Evolutionary conservation across 148 eudicot species (phyloP), one percentile per base, ranked within the genome.

Genomic region (Euryodendron excelsum): DNA sequence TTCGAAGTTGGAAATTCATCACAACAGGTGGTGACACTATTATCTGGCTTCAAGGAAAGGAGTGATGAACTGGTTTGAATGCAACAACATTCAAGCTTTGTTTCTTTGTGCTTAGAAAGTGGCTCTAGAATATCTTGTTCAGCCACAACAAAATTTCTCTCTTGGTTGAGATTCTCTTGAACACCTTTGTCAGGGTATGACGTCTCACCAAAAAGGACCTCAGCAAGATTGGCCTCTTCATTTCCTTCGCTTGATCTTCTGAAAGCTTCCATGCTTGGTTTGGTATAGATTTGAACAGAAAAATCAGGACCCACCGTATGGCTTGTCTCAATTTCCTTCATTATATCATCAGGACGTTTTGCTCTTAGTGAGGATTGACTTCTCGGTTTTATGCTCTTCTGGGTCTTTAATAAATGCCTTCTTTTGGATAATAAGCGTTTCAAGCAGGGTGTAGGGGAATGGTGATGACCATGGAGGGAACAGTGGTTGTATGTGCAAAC

Each of bases 401-500:
- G 84, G 69, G 80, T 85, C 71, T 79, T 86, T 50, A 79, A 0
- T n/a, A 75, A 63, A 70, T 84, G 85, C 69, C 95, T 80, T 75
- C 78, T 93, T 47, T 79, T 82, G 62, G 90, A 84, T 41, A 81
- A 71, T 45, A 88, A 83, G 45, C 83, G 90, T 76, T 89, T 92
- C 25, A 80, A 71, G 1, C 88, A 86, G 1, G 89, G 91, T 2
- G 69, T 66, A 50, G 91, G 82, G 37, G 81, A 84, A 73, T 86
- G 83, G 61, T 77, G 76, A 73, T 84, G 91, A 31, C 94, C 93
- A 83, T 96, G 89, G 36, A 96, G 86, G 36, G 97, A 96, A 76
- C 99, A 96, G 61, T 92, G 91, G 75, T 72, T 89, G 73, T 93
- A 96, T 7, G 91, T 85, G 79, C 99, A 96, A 56, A 93, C 85